Base-by-base conservation (phyloP, 208 protist genomes). In the Crithidia bombi region DNA sequence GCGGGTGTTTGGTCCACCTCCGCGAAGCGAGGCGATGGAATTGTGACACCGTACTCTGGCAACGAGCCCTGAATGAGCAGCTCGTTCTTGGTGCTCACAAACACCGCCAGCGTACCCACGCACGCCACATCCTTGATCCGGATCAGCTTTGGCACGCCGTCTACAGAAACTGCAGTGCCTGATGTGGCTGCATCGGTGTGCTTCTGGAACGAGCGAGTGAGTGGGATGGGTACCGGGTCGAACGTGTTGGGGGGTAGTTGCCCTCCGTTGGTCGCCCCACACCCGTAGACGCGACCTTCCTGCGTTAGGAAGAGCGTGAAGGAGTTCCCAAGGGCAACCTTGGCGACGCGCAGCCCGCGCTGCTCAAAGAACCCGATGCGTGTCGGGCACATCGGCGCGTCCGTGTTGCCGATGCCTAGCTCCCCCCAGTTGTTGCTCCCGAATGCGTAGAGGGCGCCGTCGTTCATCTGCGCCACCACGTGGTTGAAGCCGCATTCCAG, bases 371-470 rank as follows among this genome's bases (percentile, higher is more conserved):
- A 85, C 19, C 50, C n/a, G 23, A 90, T 82, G 26, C 69, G 75
- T 21, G 75, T 82, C 17, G 84, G 82, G 19, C 68, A 54, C 87
- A 89, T 82, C 12, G 87, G 84, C 14, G 84, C 83, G 41, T 79
- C 73, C 26, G 84, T 91, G 44, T 32, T 71, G 44, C 84, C 87
- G 66, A 89, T 83, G 21, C 82, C 83, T 21, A 93, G 73, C 55
- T 93, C 87, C 41, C 87, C 87, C 84, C 85, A 90, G 44, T 75
- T 89, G 70, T 93, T 93, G 76, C 82, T 85, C 17, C 87, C 87
- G 57, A 84, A 93, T 3, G 82, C 72, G 72, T 82, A 80, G 30
- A 90, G 72, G 5, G 61, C 62, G 23, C 84, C 87, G 50, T 70
- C 69, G 23, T 66, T 83, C 14, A 93, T 79, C 26, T 63, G 67